phyloP scores from a whole-genome alignment of 345 rosid species.

The Eucalyptus marginata region DNA sequence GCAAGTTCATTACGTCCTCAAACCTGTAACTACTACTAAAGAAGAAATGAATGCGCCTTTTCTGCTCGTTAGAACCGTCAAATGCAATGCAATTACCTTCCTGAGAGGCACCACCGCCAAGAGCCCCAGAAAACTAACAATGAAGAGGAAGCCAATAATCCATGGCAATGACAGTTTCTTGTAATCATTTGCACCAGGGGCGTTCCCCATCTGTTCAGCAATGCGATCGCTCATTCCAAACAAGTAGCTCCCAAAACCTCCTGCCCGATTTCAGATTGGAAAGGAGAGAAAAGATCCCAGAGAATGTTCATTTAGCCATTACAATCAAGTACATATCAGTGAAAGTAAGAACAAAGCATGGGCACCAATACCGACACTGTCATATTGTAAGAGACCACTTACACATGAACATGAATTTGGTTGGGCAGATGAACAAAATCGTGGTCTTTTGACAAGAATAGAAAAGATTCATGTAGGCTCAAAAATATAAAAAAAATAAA shows the following conservation, averaged over 20 bases:
- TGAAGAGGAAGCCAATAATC: conserved; percentile 76
- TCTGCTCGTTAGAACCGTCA: not conserved
- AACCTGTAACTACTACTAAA: not conserved
- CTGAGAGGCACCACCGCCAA: conserved; percentile 70
- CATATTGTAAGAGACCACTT: not conserved
- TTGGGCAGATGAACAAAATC: not conserved
- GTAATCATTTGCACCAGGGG: not conserved
- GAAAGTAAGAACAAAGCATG: not conserved
- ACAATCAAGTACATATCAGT: not conserved
- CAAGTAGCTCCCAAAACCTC: not conserved
- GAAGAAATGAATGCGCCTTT: not conserved
- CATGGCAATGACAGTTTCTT: conserved; percentile 34
- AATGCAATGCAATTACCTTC: conserved; percentile 28
- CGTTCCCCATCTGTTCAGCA: not conserved
- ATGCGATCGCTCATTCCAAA: not conserved
- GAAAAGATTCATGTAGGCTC: not conserved
- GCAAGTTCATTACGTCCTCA: not conserved
- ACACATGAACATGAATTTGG: not conserved
- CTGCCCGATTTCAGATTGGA: not conserved
- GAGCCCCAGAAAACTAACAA: conserved; percentile 88
- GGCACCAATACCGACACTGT: not conserved
- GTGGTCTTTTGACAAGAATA: not conserved
- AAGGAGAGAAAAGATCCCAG: not conserved
- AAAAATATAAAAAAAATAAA: not conserved
- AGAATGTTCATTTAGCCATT: not conserved